Conservation (phyloP, 148 eudicot species). For the Amaranthus palmeri region DNA sequence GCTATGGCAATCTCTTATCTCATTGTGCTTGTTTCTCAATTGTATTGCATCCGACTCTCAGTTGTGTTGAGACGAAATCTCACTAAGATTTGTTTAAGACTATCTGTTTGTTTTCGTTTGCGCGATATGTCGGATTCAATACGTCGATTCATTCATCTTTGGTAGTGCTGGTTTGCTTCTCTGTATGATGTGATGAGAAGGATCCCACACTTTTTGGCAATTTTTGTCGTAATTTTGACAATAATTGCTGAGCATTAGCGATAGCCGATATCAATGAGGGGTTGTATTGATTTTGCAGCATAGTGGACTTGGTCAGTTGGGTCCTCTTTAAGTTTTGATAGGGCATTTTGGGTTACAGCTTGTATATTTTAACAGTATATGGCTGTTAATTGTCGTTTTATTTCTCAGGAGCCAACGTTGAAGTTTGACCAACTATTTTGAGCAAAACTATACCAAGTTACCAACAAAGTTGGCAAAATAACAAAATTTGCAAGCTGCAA, state of each 20-base stretch:
- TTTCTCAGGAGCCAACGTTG: no score
- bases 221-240: no score
- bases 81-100: conserved; percentile 1
- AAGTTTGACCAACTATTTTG: no score
- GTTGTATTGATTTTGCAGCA: not conserved
- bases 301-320: not conserved
- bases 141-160: not conserved
- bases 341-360: no score
- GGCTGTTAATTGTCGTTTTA: no score
- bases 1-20: conserved; percentile 24
- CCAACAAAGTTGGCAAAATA: no score
- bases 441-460: no score
- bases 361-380: no score
- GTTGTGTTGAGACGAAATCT: not conserved
- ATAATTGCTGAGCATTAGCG: no score
- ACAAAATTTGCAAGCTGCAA: no score
- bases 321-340: not conserved
- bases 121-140: not conserved
- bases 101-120: not conserved
- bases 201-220: no score
- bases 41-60: conserved; percentile 4
- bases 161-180: not conserved
- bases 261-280: not conserved
- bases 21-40: conserved; percentile 2
- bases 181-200: no score